Conservation (phyloP, 2,329 filamentous ascomycete species). For the Beauveria sp. region DNA sequence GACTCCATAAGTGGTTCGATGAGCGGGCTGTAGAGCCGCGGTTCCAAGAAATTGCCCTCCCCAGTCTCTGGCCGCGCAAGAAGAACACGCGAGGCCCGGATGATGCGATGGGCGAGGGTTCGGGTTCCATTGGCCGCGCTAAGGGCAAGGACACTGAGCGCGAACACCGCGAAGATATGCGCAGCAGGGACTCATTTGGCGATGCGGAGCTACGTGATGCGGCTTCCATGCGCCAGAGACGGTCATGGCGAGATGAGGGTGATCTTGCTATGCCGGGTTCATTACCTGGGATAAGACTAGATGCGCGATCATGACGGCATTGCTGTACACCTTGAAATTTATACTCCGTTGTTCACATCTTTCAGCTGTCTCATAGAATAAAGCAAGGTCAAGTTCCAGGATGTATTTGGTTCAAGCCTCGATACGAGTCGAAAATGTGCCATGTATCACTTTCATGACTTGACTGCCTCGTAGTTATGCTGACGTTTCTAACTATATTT, state of each 20-base stretch:
- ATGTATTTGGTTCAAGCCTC: neutral
- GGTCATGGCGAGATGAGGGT: conserved; percentile 29
- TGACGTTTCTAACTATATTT: neutral
- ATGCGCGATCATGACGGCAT: conserved; percentile 15
- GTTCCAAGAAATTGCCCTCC: conserved; percentile 79
- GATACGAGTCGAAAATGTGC: neutral
- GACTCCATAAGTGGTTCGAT: conserved; percentile 81
- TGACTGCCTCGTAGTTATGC: neutral
- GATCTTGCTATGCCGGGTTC: conserved; percentile 40
- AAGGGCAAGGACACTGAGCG: conserved; percentile 47
- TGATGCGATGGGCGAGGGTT: conserved; percentile 40
- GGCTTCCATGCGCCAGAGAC: conserved; percentile 31
- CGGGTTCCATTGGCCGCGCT: conserved; percentile 40
- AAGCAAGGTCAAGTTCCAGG: neutral
- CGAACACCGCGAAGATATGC: conserved; percentile 43
- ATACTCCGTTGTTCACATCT: neutral
- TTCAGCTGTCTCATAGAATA: neutral
- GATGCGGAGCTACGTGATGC: conserved; percentile 28
- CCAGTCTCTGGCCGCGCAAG: conserved; percentile 76
- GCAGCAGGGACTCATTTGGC: conserved; percentile 40
- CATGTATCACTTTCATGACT: neutral
- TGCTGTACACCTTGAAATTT: neutral
- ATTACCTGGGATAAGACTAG: conserved; percentile 31
- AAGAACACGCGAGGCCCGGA: conserved; percentile 72
- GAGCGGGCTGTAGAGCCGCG: conserved; percentile 78